phyloP scores from a whole-genome alignment of 1,284 basidiomycete genomes.

The Tylopilus sp. region DNA sequence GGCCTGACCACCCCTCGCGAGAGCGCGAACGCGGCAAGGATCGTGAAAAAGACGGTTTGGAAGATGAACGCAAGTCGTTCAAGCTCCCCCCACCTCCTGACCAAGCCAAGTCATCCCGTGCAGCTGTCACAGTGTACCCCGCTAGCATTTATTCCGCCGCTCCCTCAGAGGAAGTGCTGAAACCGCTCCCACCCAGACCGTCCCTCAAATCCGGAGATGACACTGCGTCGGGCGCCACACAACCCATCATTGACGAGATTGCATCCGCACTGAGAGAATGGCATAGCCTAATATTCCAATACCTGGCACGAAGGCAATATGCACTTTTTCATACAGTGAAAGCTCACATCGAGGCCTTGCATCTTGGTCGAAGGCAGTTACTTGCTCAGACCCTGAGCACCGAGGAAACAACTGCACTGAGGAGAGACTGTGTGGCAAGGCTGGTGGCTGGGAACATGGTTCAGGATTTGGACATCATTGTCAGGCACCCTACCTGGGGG shows the following conservation, averaged over 20 bases:
- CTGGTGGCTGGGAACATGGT: constrained; percentile 90
- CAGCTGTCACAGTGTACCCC: constrained; percentile 65
- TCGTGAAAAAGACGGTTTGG: constrained; percentile 47
- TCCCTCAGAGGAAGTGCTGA: constrained; percentile 62
- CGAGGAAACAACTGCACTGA: constrained; percentile 82
- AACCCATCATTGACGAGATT: constrained; percentile 96
- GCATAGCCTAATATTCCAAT: constrained; percentile 88
- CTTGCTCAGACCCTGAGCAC: constrained; percentile 84
- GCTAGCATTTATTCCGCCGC: constrained; percentile 64
- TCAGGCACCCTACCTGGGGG: constrained; percentile 89
- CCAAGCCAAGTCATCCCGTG: constrained; percentile 64
- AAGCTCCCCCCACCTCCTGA: constrained; percentile 70
- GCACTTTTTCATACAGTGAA: constrained; percentile 83
- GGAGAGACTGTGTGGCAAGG: constrained; percentile 83
- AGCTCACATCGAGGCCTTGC: constrained; percentile 88
- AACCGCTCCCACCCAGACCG: constrained; percentile 87
- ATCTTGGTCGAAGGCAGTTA: constrained; percentile 85
- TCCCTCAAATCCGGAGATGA: constrained; percentile 92
- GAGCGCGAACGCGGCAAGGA: constrained; percentile 73
- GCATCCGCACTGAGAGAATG: constrained; percentile 95
- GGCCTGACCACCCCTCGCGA: constrained; percentile 28
- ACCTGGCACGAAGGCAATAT: constrained; percentile 88
- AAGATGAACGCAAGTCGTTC: constrained; percentile 55
- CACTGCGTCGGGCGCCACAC: constrained; percentile 73
- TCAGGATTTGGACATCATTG: constrained; percentile 92